phyloP scores from a whole-genome alignment of 768 basidiomycete genomes.

The Tremella fuciformis region DNA sequence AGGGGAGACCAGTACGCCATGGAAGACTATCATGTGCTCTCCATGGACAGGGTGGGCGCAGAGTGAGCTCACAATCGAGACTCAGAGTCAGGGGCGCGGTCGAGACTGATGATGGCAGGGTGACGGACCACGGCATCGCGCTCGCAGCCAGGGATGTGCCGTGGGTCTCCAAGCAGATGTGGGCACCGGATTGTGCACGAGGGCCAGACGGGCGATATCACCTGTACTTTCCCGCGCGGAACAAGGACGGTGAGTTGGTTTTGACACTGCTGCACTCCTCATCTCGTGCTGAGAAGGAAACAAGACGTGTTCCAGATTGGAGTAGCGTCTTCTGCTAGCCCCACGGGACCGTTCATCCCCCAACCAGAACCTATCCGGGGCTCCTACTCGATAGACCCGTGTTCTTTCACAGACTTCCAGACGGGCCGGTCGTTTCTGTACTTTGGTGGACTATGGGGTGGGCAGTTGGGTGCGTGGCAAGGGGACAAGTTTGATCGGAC shows the following conservation, averaged over 20 bases:
- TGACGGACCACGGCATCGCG: constrained; percentile 31
- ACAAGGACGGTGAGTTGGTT: constrained; percentile 29
- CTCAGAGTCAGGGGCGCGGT: no score
- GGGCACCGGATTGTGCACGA: constrained; percentile 30
- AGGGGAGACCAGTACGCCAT: constrained; percentile 37
- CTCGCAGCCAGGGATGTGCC: constrained; percentile 24
- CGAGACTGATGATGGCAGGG: not conserved
- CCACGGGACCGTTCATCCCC: constrained; percentile 35
- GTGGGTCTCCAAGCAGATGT: constrained; percentile 34
- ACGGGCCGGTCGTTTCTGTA: constrained; percentile 27
- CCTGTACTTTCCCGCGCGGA: constrained; percentile 33
- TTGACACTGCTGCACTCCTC: not conserved
- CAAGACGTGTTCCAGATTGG: constrained; percentile 34
- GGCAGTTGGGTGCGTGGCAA: constrained; percentile 31
- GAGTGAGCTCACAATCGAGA: no score
- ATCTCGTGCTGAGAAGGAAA: not conserved
- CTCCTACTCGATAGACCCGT: constrained; percentile 33
- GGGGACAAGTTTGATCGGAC: constrained; percentile 24
- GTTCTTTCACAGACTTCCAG: constrained; percentile 22
- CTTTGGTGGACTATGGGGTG: constrained; percentile 39
- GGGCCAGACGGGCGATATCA: constrained; percentile 27
- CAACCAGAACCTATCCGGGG: constrained; percentile 21
- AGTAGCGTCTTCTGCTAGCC: constrained; percentile 19
- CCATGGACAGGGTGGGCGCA: constrained; percentile 23
- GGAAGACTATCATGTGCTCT: constrained; percentile 34